A percentile compares a stretch with the other conserved stretches of the same genome.
Evolutionary conservation across 257 asterid species (phyloP).

Genomic region (Nyctanthes arbortristis): DNA sequence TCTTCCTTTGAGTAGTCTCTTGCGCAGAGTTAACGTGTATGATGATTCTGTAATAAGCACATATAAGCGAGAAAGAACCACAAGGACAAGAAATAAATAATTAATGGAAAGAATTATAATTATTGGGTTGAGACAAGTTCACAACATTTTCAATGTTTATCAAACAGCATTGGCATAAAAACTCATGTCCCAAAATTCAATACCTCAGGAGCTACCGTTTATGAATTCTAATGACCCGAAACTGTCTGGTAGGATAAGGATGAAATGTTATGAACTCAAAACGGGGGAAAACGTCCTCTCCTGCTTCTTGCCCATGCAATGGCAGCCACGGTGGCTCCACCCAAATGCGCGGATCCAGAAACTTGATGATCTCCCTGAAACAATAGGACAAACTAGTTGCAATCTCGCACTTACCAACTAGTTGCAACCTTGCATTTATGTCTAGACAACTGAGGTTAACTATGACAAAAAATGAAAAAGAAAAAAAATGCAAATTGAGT

Average conservation of each 20-base stretch:
- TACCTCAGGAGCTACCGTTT: background rate
- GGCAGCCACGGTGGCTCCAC: conserved; percentile 85
- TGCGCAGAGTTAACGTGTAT: too few species aligned
- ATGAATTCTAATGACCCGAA: background rate
- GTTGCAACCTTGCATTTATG: background rate
- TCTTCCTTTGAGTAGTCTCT: too few species aligned
- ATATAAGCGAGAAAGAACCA: too few species aligned
- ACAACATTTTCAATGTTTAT: too few species aligned
- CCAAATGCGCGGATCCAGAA: conserved; percentile 83
- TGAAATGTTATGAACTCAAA: conserved; percentile 27
- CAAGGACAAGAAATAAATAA: background rate
- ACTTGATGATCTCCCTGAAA: conserved; percentile 64
- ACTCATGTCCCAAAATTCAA: background rate
- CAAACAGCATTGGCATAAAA: background rate
- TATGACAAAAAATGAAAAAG: too few species aligned
- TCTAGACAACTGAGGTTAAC: background rate
- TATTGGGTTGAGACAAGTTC: background rate
- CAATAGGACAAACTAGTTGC: background rate
- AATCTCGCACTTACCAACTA: background rate
- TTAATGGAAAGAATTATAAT: background rate
- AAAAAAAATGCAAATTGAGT: background rate
- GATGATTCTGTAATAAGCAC: too few species aligned
- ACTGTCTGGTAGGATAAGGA: background rate
- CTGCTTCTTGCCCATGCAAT: conserved; percentile 63
- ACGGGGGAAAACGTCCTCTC: conserved; percentile 63